Conservation (phyloP, 306 rosid genomes). For the Dalbergia cultrata region DNA sequence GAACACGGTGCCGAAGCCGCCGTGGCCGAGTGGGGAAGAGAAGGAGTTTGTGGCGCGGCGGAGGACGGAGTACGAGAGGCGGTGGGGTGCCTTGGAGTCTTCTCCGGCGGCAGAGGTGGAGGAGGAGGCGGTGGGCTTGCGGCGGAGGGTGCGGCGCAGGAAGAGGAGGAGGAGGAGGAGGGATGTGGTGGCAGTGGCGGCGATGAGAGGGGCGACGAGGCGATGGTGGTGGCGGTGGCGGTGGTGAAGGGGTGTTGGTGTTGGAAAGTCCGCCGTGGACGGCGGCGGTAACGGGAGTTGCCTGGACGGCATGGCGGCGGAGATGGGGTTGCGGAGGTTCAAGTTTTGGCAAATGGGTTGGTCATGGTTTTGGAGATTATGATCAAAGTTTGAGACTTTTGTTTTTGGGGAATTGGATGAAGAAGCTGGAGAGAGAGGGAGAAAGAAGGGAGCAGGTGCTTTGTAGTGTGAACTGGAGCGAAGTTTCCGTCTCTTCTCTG, state of each 20-base stretch:
- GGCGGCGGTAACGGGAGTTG: conserved; percentile 51
- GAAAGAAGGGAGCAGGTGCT: not conserved
- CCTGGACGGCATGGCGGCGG: conserved; percentile 65
- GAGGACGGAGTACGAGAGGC: conserved; percentile 75
- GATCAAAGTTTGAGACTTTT: conserved; percentile 3
- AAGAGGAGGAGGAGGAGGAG: conserved; percentile 63
- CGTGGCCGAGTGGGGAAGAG: conserved; percentile 83
- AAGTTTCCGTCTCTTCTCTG: not conserved
- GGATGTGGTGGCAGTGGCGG: conserved; percentile 50
- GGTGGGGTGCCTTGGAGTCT: conserved; percentile 69
- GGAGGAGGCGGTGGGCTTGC: conserved; percentile 66
- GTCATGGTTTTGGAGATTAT: not conserved
- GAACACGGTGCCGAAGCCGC: conserved; percentile 93
- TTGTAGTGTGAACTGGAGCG: not conserved
- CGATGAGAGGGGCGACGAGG: conserved; percentile 44
- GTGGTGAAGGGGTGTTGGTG: not conserved
- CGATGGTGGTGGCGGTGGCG: conserved; percentile 32
- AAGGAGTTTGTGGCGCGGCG: conserved; percentile 90
- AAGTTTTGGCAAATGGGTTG: conserved; percentile 7
- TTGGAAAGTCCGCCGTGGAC: conserved; percentile 21
- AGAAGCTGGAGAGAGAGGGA: not conserved
- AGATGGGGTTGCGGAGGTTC: not conserved
- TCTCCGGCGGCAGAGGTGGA: conserved; percentile 42
- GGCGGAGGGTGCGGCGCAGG: conserved; percentile 54
- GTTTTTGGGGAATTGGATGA: not conserved